phyloP scores from a whole-genome alignment of 495 filamentous ascomycete genomes.

The Penicillium egyptiacum region DNA sequence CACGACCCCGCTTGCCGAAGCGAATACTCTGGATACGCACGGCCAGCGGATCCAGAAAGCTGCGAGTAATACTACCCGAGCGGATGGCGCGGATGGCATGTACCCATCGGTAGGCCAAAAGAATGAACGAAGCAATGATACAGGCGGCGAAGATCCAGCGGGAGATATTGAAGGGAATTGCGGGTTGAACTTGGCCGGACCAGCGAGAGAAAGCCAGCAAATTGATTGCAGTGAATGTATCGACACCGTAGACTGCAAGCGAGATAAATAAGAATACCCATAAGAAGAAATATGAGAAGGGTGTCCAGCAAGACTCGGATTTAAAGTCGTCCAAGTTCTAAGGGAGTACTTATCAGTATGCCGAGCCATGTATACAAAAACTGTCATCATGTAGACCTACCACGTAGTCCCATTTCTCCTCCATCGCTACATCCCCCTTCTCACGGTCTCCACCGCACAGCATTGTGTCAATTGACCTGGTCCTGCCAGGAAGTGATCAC shows the following conservation, averaged over 20 bases:
- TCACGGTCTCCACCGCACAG: slow-evolving; percentile 69
- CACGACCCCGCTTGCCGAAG: slow-evolving; percentile 58
- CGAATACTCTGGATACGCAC: slow-evolving; percentile 79
- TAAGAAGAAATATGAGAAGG: slow-evolving; percentile 81
- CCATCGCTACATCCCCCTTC: slow-evolving; percentile 65
- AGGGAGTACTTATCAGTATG: slow-evolving; percentile 15
- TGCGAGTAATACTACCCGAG: slow-evolving; percentile 82
- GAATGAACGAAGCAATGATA: slow-evolving; percentile 81
- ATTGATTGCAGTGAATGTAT: slow-evolving; percentile 90
- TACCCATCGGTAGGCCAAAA: slow-evolving; percentile 73
- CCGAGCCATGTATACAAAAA: neutral
- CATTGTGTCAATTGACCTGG: slow-evolving; percentile 54
- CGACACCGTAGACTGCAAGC: slow-evolving; percentile 80
- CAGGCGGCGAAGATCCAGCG: slow-evolving; percentile 91
- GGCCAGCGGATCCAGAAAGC: slow-evolving; percentile 84
- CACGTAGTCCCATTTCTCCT: slow-evolving; percentile 95
- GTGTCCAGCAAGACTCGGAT: slow-evolving; percentile 68
- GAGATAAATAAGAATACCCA: slow-evolving; percentile 77
- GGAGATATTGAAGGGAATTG: slow-evolving; percentile 65
- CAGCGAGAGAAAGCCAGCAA: slow-evolving; percentile 77
- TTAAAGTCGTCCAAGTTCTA: slow-evolving; percentile 91
- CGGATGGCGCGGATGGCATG: slow-evolving; percentile 76
- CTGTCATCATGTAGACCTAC: slow-evolving; percentile 49
- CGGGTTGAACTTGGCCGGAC: slow-evolving; percentile 65
- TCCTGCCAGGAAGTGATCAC: slow-evolving; percentile 35